Evolutionary conservation across 192 early-diverging fungal species (phyloP).

Genomic region (Backusella parvicylindrica): DNA sequence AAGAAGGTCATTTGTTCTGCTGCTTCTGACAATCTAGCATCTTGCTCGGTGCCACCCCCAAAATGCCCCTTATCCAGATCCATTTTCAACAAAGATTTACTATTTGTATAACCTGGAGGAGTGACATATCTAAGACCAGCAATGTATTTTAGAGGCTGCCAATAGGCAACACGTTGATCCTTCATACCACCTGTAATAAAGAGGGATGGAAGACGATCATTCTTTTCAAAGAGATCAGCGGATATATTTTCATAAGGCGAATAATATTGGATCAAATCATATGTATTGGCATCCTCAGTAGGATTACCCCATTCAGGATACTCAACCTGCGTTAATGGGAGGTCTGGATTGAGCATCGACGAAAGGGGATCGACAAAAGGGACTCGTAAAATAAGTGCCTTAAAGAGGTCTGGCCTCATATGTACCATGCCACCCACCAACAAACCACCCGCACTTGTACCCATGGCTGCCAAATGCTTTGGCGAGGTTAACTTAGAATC

Average conservation of each 20-base stretch:
- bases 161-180: conserved; percentile 79
- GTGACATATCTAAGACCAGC: conserved; percentile 54
- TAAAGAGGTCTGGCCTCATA: conserved; percentile 59
- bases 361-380: conserved; percentile 87
- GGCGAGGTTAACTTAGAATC: conserved; percentile 54
- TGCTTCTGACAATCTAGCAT: conserved; percentile 43
- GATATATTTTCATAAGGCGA: conserved; percentile 69
- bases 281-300: conserved; percentile 41
- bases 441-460: conserved; percentile 77
- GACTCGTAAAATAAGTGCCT: conserved; percentile 70
- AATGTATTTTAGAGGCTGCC: conserved; percentile 87
- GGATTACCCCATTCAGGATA: conserved; percentile 80
- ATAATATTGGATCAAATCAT: conserved; percentile 55
- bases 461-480: conserved; percentile 58
- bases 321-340: conserved; percentile 71
- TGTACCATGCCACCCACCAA: conserved; percentile 63
- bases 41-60: conserved; percentile 45
- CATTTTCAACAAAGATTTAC: conserved; percentile 37
- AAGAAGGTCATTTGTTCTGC: conserved; percentile 54
- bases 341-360: conserved; percentile 74
- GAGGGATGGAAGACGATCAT: conserved; percentile 49
- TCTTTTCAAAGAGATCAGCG: neutral
- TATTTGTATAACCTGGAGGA: conserved; percentile 21
- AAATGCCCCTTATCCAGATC: conserved; percentile 54
- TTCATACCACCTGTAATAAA: conserved; percentile 73